Evolutionary conservation across 441 rosid genomes (phyloP), one percentile per base, ranked within the genome.

Genomic region (Euphorbia corollata): DNA sequence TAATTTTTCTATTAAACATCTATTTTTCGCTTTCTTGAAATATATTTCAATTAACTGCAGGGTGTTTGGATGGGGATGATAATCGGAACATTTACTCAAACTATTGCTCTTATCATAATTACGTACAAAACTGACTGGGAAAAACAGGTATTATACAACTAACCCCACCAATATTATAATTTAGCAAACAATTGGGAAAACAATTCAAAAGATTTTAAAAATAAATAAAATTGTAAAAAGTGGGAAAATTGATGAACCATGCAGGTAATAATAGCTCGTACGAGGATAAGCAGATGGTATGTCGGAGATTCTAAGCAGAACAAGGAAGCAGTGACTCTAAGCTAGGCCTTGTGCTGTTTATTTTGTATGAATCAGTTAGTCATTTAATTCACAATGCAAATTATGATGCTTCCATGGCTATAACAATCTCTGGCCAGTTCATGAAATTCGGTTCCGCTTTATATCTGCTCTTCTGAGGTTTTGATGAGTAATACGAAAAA

Each of bases 1-100:
- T 5, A 38, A 38, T 7, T 38, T 38, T 38, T 38, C 41, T 38
- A 41, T 41, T 41, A 16, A 1, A 54, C 58, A 27, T 36, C 6
- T n/a, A 16, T 50, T 50, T 70, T 24, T 54, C 57, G 8, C 6
- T 39, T 8, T 0, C 8, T 38, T 24, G 0, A 3, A 8, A 1
- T 19, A 24, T 19, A 27, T 43, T 65, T 8, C 16, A 22, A 19
- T 22, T 54, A 54, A 15, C 43, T 51, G 30, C 77, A 90, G 87
- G 91, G 95, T 27, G 84, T 86, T 64, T 87, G 90, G 89, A 60
- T 61, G 8, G 92, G 91, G 22, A 87, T 88, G 91, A 19, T 84
- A 55, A 39, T 69, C 0, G 91, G 93, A 30, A 85, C 87, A 20
- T 67, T 80, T 2, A 62, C 73, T 2, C 90, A 88, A 34, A 88